Evolutionary conservation across 441 rosid species (phyloP).

Genomic region (Populus trichocarpa): DNA sequence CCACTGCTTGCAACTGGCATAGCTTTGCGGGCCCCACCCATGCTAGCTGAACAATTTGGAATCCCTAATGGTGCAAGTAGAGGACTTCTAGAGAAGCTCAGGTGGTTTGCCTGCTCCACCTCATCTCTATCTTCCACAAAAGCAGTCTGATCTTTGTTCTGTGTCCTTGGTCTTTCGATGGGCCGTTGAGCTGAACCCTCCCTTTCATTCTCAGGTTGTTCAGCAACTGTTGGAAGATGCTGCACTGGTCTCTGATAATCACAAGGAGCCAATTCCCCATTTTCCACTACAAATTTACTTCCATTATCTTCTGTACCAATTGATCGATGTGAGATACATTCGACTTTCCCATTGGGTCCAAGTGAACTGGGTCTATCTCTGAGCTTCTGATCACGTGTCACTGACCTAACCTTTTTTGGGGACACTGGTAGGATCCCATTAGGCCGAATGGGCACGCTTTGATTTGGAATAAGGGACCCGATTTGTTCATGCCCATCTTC

Average conservation of each 20-base stretch:
- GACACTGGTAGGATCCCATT: conserved; percentile 75
- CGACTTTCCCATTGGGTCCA: conserved; percentile 82
- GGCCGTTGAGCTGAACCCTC: conserved; percentile 36
- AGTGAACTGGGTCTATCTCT: conserved; percentile 76
- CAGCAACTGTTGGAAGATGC: conserved; percentile 47
- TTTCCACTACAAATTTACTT: conserved; percentile 41
- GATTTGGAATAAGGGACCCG: conserved; percentile 43
- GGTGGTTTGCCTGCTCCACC: conserved; percentile 41
- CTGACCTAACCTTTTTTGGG: conserved; percentile 64
- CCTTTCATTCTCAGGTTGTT: conserved; percentile 49
- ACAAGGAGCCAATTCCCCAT: conserved; percentile 58
- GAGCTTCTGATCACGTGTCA: conserved; percentile 52
- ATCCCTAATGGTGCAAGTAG: conserved; percentile 74
- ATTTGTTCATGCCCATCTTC: conserved; percentile 62
- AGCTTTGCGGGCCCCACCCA: conserved; percentile 59
- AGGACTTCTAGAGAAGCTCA: conserved; percentile 40
- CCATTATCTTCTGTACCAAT: conserved; percentile 41
- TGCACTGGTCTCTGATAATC: conserved; percentile 63
- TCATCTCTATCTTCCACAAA: conserved; percentile 51
- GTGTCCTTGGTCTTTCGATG: conserved; percentile 28
- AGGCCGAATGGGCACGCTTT: conserved; percentile 50
- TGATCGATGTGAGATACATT: conserved; percentile 40
- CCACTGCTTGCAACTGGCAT: conserved; percentile 30
- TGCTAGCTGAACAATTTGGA: conserved; percentile 61
- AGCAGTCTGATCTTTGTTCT: conserved; percentile 37